Percentiles rank a stretch among this genome's conserved stretches.
phyloP scores from a whole-genome alignment of 441 rosid species.

The Pelargonium myrrhifolium region DNA sequence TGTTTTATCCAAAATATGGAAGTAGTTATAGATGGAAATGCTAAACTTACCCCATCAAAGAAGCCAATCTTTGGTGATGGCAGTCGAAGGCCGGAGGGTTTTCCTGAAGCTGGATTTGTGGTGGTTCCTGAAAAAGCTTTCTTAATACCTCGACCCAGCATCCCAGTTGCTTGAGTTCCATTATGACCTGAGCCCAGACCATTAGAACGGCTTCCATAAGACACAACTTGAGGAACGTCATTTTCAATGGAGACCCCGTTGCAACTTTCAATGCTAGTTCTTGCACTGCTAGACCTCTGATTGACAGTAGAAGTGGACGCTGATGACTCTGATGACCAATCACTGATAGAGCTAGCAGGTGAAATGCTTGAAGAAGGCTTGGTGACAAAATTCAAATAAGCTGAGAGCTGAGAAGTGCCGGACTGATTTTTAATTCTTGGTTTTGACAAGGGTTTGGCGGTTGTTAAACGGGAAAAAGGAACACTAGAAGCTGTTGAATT shows the following conservation, averaged over 20 bases:
- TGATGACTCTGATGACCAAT: constrained; percentile 57
- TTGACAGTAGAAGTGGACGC: constrained; percentile 50
- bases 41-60: constrained; percentile 86
- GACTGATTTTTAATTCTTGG: constrained; percentile 37
- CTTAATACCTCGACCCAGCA: constrained; percentile 24
- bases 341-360: constrained; percentile 68
- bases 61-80: constrained; percentile 94
- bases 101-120: constrained; percentile 33
- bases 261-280: constrained; percentile 37
- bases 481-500: constrained; percentile 28
- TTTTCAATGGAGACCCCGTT: constrained; percentile 19
- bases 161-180: constrained; percentile 27
- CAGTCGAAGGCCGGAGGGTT: constrained; percentile 84
- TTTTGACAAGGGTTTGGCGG: constrained; percentile 24
- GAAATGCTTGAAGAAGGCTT: constrained; percentile 50
- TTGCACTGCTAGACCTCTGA: constrained; percentile 37
- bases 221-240: constrained; percentile 28
- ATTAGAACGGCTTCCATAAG: constrained; percentile 25
- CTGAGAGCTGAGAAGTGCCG: constrained; percentile 30
- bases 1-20: background rate
- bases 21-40: constrained; percentile 16
- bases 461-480: constrained; percentile 28
- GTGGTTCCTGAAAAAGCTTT: constrained; percentile 33
- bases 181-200: constrained; percentile 28
- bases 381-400: constrained; percentile 36